phyloP scores from a whole-genome alignment of 1,284 basidiomycete species.

The Kwoniella shivajii region DNA sequence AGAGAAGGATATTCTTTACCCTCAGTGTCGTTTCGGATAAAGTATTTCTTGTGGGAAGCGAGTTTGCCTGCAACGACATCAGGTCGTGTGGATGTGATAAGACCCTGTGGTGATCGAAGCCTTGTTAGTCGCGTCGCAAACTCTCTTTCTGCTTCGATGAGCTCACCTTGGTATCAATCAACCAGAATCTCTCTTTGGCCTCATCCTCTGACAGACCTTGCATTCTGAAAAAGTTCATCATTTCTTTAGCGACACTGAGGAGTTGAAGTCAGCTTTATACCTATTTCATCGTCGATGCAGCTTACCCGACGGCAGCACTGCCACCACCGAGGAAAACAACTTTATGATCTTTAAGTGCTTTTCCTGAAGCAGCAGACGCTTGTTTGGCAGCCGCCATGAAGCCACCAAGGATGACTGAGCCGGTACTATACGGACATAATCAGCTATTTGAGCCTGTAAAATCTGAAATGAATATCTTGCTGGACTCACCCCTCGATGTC shows the following conservation, averaged over 20 bases:
- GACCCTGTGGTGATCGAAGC: slow-evolving; percentile 67
- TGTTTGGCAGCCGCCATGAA: slow-evolving; percentile 86
- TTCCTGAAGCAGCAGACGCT: slow-evolving; percentile 69
- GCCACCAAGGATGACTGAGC: slow-evolving; percentile 86
- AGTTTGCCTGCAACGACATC: slow-evolving; percentile 62
- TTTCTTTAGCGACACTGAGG: slow-evolving; percentile 74
- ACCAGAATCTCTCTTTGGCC: slow-evolving; percentile 76
- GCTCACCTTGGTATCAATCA: slow-evolving; percentile 70
- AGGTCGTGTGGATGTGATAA: slow-evolving; percentile 70
- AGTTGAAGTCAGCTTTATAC: not conserved
- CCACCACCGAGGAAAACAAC: slow-evolving; percentile 75
- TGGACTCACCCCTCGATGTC: slow-evolving; percentile 66
- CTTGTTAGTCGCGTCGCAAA: no score
- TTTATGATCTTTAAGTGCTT: slow-evolving; percentile 71
- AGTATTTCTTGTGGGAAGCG: slow-evolving; percentile 78
- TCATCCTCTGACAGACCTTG: slow-evolving; percentile 72
- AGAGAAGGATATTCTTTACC: slow-evolving; percentile 75
- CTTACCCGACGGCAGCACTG: slow-evolving; percentile 49
- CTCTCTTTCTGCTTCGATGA: no score
- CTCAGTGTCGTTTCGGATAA: slow-evolving; percentile 76
- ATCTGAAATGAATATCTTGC: not conserved
- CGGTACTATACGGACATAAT: slow-evolving; percentile 60
- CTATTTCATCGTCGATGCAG: not conserved
- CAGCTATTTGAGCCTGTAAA: not conserved
- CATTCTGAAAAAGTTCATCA: slow-evolving; percentile 84